Percentiles rank a stretch among this genome's conserved stretches.
These are phyloP conservation scores for Solanum arcanum DNA, from an alignment of 257 asterid species.

Conservation along the genomic window DNA sequence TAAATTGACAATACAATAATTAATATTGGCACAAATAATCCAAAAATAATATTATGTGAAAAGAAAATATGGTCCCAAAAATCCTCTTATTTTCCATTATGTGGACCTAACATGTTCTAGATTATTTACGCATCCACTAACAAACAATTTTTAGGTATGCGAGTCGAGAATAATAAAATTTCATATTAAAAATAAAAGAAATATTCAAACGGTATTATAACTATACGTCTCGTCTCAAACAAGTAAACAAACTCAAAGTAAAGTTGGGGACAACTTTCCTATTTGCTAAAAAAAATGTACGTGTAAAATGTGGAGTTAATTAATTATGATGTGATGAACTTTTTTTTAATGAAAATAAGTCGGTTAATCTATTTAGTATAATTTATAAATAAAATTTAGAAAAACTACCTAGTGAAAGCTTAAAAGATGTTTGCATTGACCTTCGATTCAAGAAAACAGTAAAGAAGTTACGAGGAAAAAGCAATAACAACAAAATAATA, in stretches of 20 bases:
- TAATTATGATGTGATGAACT: not conserved
- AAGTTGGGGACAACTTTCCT: not conserved
- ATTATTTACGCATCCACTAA: not conserved
- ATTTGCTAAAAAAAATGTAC: not conserved
- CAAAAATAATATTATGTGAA: not conserved
- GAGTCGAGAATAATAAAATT: accelerated
- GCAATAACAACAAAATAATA: not conserved
- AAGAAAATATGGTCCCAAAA: not conserved
- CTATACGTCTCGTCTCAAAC: not conserved
- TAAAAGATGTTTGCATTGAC: too few species aligned
- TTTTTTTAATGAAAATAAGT: not conserved
- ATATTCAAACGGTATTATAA: not conserved
- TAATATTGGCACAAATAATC: not conserved
- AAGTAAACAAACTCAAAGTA: not conserved
- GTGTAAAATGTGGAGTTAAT: not conserved
- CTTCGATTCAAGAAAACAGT: accelerated
- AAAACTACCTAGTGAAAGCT: too few species aligned
- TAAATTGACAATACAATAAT: not conserved
- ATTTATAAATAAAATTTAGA: not conserved
- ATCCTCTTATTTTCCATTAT: not conserved
- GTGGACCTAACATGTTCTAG: not conserved
- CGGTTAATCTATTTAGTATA: not conserved
- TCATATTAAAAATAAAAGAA: not conserved
- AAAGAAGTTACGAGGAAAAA: not conserved
- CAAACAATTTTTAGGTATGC: too few species aligned